Conservation (phyloP, 2,329 filamentous ascomycete genomes). For the Xylaria sp. region DNA sequence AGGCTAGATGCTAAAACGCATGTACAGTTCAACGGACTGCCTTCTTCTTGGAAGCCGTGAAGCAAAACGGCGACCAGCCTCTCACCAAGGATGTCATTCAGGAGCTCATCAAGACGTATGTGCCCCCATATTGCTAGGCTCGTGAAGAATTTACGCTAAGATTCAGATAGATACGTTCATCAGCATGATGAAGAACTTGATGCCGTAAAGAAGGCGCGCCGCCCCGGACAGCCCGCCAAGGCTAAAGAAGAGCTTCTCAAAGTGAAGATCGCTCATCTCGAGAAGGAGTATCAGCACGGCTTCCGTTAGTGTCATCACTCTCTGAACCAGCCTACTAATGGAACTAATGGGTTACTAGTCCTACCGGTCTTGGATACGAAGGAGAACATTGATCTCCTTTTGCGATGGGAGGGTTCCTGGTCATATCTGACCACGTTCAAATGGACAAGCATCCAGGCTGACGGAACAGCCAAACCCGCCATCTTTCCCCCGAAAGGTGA, state of each 20-base stretch:
- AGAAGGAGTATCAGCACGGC: conserved; percentile 75
- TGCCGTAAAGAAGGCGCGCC: conserved; percentile 60
- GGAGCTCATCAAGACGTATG: conserved; percentile 56
- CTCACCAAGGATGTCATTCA: conserved; percentile 55
- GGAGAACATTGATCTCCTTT: conserved; percentile 59
- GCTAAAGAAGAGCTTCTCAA: conserved; percentile 72
- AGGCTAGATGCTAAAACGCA: neutral
- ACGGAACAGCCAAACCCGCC: conserved; percentile 60
- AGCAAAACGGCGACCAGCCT: conserved; percentile 45
- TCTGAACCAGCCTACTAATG: conserved; percentile 10
- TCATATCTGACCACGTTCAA: conserved; percentile 67
- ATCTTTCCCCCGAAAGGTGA: conserved; percentile 69
- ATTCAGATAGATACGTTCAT: conserved; percentile 50
- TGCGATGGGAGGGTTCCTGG: conserved; percentile 80
- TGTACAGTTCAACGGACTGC: conserved; percentile 57
- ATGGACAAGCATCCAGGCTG: conserved; percentile 68
- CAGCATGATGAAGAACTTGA: conserved; percentile 68
- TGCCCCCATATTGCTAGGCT: neutral
- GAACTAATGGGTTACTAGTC: conserved; percentile 38
- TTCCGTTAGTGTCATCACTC: conserved; percentile 55
- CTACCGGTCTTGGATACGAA: conserved; percentile 69
- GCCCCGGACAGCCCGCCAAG: conserved; percentile 73
- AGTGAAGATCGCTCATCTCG: conserved; percentile 63
- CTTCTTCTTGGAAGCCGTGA: conserved; percentile 66
- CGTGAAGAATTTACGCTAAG: conserved; percentile 1